Evolutionary conservation across 139 green algal species (phyloP).

Genomic region (Haematococcus lacustris): DNA sequence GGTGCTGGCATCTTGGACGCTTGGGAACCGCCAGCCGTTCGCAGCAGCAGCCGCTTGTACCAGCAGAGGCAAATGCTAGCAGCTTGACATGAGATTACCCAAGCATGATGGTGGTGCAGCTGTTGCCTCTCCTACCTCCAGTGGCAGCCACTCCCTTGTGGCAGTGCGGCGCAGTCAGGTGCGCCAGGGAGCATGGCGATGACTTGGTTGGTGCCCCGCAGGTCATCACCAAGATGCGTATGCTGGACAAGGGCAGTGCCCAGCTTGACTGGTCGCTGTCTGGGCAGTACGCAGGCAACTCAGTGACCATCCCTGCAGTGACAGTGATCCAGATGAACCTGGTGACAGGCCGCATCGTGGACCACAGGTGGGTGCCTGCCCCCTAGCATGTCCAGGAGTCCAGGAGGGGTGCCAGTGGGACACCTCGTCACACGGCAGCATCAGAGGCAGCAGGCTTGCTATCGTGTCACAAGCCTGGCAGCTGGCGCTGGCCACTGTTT

Average conservation of each 20-base stretch:
- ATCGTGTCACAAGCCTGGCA: no score
- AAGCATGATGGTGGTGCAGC: neutral
- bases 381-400: neutral
- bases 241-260: conserved; percentile 41
- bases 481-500: no score
- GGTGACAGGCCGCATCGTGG: conserved; percentile 50
- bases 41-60: neutral
- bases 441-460: no score
- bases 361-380: conserved; percentile 17
- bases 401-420: no score
- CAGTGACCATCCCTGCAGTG: conserved; percentile 10
- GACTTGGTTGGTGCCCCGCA: neutral
- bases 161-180: neutral
- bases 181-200: neutral
- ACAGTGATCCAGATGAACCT: conserved; percentile 47
- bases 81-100: neutral
- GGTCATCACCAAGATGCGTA: conserved; percentile 31
- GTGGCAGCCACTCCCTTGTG: neutral
- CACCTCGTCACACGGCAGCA: no score
- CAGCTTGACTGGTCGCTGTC: conserved; percentile 41
- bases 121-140: neutral
- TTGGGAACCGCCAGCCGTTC: no score
- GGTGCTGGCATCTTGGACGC: no score
- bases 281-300: conserved; percentile 11
- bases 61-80: neutral